Evolutionary conservation across 257 asterid genomes (phyloP).

Genomic region (Solanum tacnaense): DNA sequence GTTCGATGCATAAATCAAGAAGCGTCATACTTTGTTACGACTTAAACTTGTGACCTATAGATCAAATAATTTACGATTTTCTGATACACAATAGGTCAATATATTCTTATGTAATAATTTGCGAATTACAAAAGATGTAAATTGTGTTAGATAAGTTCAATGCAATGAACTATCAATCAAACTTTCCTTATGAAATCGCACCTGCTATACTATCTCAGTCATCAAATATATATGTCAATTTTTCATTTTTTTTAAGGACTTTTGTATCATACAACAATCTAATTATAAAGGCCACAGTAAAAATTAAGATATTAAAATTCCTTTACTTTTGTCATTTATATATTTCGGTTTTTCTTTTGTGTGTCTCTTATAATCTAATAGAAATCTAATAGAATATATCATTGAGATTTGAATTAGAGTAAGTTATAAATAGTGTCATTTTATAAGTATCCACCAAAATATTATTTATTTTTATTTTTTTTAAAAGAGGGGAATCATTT

Average conservation of each 20-base stretch:
- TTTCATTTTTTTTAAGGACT: not conserved
- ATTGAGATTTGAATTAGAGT: not conserved
- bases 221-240: not conserved
- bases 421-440: not conserved
- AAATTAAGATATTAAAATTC: not conserved
- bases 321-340: not conserved
- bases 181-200: not conserved
- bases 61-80: too few species aligned
- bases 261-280: not conserved
- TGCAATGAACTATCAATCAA: not conserved
- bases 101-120: not conserved
- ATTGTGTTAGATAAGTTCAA: not conserved
- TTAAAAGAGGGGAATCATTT: not conserved
- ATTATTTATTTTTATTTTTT: not conserved
- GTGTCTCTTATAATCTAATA: not conserved
- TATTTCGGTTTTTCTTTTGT: not conserved
- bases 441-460: not conserved
- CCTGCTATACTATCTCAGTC: not conserved
- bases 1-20: not conserved
- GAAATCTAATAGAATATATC: not conserved
- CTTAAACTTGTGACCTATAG: not conserved
- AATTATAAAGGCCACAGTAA: not conserved
- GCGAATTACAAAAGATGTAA: not conserved
- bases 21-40: not conserved
- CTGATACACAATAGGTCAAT: not conserved